phyloP scores from a whole-genome alignment of 2,329 filamentous ascomycete genomes.

The Dothideomycetes sp. region DNA sequence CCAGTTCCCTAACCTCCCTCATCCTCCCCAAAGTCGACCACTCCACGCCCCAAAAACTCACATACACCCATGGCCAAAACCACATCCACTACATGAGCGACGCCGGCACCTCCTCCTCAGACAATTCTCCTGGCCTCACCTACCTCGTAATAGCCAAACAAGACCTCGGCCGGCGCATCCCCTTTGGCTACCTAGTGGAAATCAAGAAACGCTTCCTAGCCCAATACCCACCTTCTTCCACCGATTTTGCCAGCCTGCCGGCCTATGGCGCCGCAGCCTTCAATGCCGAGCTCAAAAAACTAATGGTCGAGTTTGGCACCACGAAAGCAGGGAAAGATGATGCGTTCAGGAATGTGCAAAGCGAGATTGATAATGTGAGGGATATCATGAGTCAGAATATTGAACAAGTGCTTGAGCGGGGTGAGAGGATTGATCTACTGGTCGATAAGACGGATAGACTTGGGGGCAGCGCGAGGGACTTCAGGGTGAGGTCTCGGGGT shows the following conservation, averaged over 20 bases:
- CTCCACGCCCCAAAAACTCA: conserved; percentile 69
- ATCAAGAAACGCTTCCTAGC: conserved; percentile 79
- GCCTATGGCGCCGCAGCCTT: conserved; percentile 86
- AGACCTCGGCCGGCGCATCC: conserved; percentile 72
- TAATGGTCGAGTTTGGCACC: conserved; percentile 79
- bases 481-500: conserved; percentile 74
- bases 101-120: conserved; percentile 30
- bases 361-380: conserved; percentile 83
- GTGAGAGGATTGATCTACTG: conserved; percentile 84
- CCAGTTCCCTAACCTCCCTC: conserved; percentile 78
- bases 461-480: conserved; percentile 80
- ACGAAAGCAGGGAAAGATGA: conserved; percentile 66
- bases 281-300: conserved; percentile 62
- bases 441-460: conserved; percentile 95
- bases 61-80: conserved; percentile 72
- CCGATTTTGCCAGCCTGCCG: conserved; percentile 66
- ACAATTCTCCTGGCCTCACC: conserved; percentile 62
- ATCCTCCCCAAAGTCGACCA: conserved; percentile 94
- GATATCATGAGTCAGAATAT: conserved; percentile 95
- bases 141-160: conserved; percentile 83
- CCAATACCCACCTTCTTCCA: conserved; percentile 52
- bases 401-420: conserved; percentile 74
- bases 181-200: conserved; percentile 85
- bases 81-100: conserved; percentile 95
- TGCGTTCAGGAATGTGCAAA: conserved; percentile 70